Evolutionary conservation across 108 stramenopile species (phyloP).

Genomic region (Stephanodiscus triporus): DNA sequence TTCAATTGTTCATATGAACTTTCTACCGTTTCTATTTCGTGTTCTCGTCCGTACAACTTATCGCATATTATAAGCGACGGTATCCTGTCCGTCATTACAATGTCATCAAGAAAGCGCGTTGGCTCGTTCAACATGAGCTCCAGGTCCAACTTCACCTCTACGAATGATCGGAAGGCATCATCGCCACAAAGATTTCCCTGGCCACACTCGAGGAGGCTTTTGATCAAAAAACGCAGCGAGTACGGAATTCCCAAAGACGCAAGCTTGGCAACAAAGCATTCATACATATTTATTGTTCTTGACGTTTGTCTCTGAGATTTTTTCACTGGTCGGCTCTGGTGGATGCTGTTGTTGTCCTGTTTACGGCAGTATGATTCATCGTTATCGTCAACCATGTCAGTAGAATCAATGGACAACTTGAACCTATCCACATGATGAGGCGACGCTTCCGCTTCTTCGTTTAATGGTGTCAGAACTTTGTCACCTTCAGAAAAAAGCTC

Average conservation of each 20-base stretch:
- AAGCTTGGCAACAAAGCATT: not conserved
- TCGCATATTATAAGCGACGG: constrained; percentile 3
- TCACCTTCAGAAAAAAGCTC: constrained; percentile 13
- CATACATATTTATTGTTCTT: not conserved
- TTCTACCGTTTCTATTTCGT: constrained; percentile 13
- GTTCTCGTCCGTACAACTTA: constrained; percentile 32
- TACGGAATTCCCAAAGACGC: constrained; percentile 15
- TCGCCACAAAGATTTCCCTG: constrained; percentile 14
- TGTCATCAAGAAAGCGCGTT: constrained; percentile 24
- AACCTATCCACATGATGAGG: not conserved
- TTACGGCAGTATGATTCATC: not conserved
- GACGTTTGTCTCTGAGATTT: constrained; percentile 4
- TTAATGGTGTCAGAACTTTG: not conserved
- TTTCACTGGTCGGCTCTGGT: not conserved
- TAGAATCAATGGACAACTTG: not conserved
- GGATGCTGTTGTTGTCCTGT: not conserved
- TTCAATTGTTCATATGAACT: constrained; percentile 11
- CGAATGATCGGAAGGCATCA: constrained; percentile 31
- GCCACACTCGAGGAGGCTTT: constrained; percentile 27
- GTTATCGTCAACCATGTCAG: not conserved
- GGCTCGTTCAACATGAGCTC: constrained; percentile 26
- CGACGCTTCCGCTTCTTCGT: not conserved
- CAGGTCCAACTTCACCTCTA: constrained; percentile 20
- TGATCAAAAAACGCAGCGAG: constrained; percentile 6
- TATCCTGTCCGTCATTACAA: not conserved